phyloP scores from a whole-genome alignment of 331 rosid species.

The Spiraea crenata region DNA sequence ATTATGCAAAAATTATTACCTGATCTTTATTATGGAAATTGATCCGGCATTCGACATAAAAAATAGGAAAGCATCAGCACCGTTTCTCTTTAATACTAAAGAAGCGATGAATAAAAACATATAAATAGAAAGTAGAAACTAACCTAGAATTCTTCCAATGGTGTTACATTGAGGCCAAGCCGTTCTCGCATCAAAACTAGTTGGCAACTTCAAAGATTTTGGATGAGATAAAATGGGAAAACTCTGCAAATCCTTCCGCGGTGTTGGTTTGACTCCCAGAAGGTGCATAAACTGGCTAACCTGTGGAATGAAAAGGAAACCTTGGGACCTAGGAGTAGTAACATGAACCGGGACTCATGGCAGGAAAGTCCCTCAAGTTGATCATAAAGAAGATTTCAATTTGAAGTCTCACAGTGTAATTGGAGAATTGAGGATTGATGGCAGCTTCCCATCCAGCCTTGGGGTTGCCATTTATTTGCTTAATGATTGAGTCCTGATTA shows the following conservation, averaged over 20 bases:
- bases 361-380: neutral
- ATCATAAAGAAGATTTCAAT: neutral
- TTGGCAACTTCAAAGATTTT: constrained; percentile 68
- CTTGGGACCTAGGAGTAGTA: constrained; percentile 1
- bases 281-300: constrained; percentile 78
- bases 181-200: constrained; percentile 76
- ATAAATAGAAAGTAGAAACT: constrained; percentile 18
- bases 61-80: constrained; percentile 35
- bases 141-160: constrained; percentile 82
- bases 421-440: constrained; percentile 67
- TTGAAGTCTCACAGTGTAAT: constrained; percentile 61
- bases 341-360: neutral
- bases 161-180: constrained; percentile 81
- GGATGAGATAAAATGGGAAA: constrained; percentile 56
- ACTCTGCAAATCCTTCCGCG: constrained; percentile 41
- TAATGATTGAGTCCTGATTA: constrained; percentile 70
- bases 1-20: constrained; percentile 44
- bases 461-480: constrained; percentile 60
- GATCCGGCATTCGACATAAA: constrained; percentile 38
- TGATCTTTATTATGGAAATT: constrained; percentile 59
- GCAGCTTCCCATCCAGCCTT: constrained; percentile 90
- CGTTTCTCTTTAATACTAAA: constrained; percentile 14
- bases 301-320: constrained; percentile 36
- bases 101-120: constrained; percentile 1
- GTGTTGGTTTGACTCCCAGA: constrained; percentile 82